phyloP scores from a whole-genome alignment of 306 rosid species.

The Alnus glutinosa region DNA sequence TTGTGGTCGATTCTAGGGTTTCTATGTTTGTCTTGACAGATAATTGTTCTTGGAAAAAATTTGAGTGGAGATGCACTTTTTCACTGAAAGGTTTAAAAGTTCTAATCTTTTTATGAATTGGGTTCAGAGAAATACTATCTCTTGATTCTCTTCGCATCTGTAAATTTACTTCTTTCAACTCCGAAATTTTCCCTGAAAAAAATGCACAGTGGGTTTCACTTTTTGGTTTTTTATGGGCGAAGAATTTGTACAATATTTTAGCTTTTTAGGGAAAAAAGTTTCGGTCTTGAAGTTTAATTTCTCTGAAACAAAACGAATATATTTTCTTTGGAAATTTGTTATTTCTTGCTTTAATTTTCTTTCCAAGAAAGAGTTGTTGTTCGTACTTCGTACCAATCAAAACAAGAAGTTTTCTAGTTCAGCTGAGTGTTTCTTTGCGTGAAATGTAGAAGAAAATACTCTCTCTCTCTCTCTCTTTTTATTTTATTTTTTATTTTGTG shows the following conservation, averaged over 20 bases:
- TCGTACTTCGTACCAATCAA: not conserved
- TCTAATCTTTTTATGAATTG: constrained; percentile 3
- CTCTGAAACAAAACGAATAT: not conserved
- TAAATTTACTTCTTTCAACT: not conserved
- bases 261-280: not conserved
- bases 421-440: not conserved
- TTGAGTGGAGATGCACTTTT: not conserved
- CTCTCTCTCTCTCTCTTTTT: no score
- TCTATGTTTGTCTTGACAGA: not conserved
- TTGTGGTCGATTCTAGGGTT: not conserved
- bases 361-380: not conserved
- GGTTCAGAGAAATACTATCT: not conserved
- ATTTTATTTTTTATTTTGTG: not conserved
- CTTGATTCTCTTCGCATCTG: not conserved
- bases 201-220: not conserved
- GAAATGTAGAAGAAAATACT: not conserved
- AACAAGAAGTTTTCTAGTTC: not conserved
- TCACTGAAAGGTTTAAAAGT: not conserved
- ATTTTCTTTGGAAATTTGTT: not conserved
- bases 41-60: not conserved
- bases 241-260: not conserved
- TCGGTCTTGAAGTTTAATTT: no score
- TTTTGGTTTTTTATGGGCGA: not conserved
- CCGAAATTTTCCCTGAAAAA: not conserved
- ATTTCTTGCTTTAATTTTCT: not conserved